Evolutionary conservation across 2,329 filamentous ascomycete genomes (phyloP).

Genomic region (Teratosphaeria destructans): DNA sequence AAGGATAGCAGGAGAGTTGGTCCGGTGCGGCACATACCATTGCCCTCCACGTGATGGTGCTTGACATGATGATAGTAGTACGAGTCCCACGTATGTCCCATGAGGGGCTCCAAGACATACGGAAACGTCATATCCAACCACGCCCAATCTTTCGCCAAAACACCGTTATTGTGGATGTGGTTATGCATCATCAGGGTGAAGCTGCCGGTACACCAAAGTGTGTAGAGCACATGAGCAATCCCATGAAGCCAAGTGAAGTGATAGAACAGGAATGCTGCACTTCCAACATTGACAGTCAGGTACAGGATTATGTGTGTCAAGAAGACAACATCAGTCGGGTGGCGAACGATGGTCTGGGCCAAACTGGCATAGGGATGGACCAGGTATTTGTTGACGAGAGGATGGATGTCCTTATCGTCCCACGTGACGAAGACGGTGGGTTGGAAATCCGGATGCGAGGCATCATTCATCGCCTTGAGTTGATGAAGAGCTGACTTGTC

Average conservation of each 20-base stretch:
- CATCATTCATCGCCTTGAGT: neutral
- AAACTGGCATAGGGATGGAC: slow-evolving; percentile 50
- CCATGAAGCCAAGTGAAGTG: slow-evolving; percentile 60
- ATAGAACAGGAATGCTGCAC: slow-evolving; percentile 54
- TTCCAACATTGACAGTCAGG: slow-evolving; percentile 58
- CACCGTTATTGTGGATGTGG: slow-evolving; percentile 67
- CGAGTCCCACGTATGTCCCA: slow-evolving; percentile 77
- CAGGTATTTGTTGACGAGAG: slow-evolving; percentile 37
- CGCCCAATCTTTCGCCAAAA: slow-evolving; percentile 47
- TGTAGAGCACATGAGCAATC: slow-evolving; percentile 54
- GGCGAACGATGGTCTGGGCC: slow-evolving; percentile 49
- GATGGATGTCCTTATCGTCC: slow-evolving; percentile 39
- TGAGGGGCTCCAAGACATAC: slow-evolving; percentile 62
- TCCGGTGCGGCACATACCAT: slow-evolving; percentile 25
- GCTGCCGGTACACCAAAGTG: slow-evolving; percentile 57
- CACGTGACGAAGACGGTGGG: slow-evolving; percentile 46
- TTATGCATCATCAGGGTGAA: slow-evolving; percentile 80
- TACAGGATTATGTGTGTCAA: slow-evolving; percentile 67
- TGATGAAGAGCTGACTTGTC: neutral
- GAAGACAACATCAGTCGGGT: slow-evolving; percentile 66
- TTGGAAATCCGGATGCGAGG: slow-evolving; percentile 30
- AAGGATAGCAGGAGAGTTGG: neutral
- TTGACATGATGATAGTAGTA: slow-evolving; percentile 83
- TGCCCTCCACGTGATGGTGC: slow-evolving; percentile 74
- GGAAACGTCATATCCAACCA: slow-evolving; percentile 57